Evolutionary conservation across 192 early-diverging fungal genomes (phyloP), one percentile per base, ranked within the genome.

Genomic region (Diversispora epigaea): DNA sequence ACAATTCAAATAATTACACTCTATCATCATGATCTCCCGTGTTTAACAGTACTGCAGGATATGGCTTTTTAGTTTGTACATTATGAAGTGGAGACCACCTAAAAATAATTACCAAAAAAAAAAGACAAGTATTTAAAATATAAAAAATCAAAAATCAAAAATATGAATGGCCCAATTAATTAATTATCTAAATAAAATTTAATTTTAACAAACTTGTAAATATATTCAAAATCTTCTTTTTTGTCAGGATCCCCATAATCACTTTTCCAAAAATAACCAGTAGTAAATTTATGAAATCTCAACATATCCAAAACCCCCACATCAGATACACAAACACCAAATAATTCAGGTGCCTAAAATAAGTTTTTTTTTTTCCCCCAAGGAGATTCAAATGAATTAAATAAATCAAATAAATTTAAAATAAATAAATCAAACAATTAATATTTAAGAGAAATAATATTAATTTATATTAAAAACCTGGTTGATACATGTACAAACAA

Each of bases 281-380:
- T 91, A 4, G 91, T 93, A 76, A 93, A 93, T 77, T 91, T 91
- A 81, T 93, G 91, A 85, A 90, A 93, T 46, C 90, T 83, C 58
- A 87, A 66, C 83, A 93, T 82, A 71, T 93, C 91, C 84, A 89
- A 77, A 39, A 92, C 91, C 25, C 90, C 89, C 40, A 93, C 91
- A 57, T 87, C 86, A 19, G 89, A 85, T 5, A 93, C 79, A 1
- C 79, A 90, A 19, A 75, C 77, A 3, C 88, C 90, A 81, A 88
- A 93, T 22, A 93, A 83, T 60, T 93, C 91, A 19, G 91, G 91
- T 3, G 89, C 85, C 79, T 74, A 8, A n/a, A 41, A 41, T 4
- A 0, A n/a, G 3, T 10, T 21, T 60, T 57, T n/a, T n/a, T n/a
- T n/a, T n/a, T n/a, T n/a, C n/a, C 57, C 6, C 6, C 11, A 21